A percentile compares a stretch with the other conserved stretches of the same genome.
These are phyloP conservation scores for Epichloe coenophiala DNA, from an alignment of 2,329 filamentous ascomycete species.

Conservation along the genomic window DNA sequence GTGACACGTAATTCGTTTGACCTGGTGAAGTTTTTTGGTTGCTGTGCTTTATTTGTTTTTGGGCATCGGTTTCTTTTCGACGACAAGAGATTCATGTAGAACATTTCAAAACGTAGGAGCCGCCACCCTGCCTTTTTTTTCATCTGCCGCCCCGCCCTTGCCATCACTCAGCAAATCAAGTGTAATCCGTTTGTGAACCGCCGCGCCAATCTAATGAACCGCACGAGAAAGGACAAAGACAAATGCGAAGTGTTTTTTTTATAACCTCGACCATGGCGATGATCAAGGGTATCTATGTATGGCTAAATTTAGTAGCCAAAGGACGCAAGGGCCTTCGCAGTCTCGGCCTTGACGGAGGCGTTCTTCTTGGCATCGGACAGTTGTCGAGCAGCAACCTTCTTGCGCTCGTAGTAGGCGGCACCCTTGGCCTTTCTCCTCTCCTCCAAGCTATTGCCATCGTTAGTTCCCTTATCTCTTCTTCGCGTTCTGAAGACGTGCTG, in stretches of 20 bases:
- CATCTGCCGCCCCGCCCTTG: slow-evolving; percentile 25
- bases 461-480: slow-evolving; percentile 3
- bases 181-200: slow-evolving; percentile 34
- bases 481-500: background rate
- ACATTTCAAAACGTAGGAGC: slow-evolving; percentile 20
- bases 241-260: slow-evolving; percentile 19
- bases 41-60: slow-evolving; percentile 22
- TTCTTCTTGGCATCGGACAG: slow-evolving; percentile 86
- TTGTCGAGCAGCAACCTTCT: slow-evolving; percentile 91
- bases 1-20: background rate
- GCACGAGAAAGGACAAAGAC: slow-evolving; percentile 33
- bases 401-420: slow-evolving; percentile 98
- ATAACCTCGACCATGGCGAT: slow-evolving; percentile 14
- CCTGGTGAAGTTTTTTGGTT: slow-evolving; percentile 2
- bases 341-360: slow-evolving; percentile 76
- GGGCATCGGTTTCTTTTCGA: slow-evolving; percentile 13
- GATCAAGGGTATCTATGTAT: slow-evolving; percentile 14
- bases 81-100: slow-evolving; percentile 22
- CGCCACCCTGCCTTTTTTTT: slow-evolving; percentile 12
- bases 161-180: slow-evolving; percentile 34
- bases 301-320: slow-evolving; percentile 67
- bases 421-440: slow-evolving; percentile 99
- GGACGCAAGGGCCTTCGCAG: slow-evolving; percentile 73
- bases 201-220: slow-evolving; percentile 42
- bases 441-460: slow-evolving; percentile 58